Evolutionary conservation across 2,329 filamentous ascomycete species (phyloP), one percentile per base, ranked within the genome.

Genomic region (Sporothrix variecibatus): DNA sequence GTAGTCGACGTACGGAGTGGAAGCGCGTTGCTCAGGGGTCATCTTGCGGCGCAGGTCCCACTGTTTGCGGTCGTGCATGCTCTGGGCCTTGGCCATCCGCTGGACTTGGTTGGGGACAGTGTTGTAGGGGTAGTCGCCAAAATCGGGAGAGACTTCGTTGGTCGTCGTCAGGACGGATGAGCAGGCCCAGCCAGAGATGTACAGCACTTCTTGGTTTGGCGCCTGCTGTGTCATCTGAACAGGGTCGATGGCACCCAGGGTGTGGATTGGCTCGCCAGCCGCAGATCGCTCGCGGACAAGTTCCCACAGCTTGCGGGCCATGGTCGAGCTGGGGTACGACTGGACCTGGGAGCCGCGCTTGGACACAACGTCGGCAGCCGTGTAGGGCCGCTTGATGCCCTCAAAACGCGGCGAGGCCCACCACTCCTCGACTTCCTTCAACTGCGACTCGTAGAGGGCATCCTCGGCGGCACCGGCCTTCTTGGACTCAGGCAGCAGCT

Each of bases 191-290:
- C 96, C 96, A 0, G 95, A 98, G 76, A 99, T 87, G 83, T 99
- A 99, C 64, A 99, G 88, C 23, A 98, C 93, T 82, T 99, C 95
- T 82, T 98, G 96, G 84, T 98, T 93, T 6, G 93, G 90, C 20
- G 96, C 96, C 85, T 98, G 96, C 83, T 99, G 96, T 68, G 96
- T 97, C 96, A 99, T 98, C 85, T 99, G 96, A 12, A 98, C 91
- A n/a, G 96, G 96, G 81, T 99, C 96, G 83, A 99, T 97, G 75
- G 95, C 96, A 78, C 96, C 96, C 40, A 73, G 95, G 20, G 96
- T 98, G 82, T 98, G 95, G 75, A 98, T 93, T 26, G 96, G 96
- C 82, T 97, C 88, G 76, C 94, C 94, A 79, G 92, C 90, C 53
- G 92, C 89, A 64, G 90, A 89, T 77, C 93, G 88, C 83, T 97